phyloP scores from a whole-genome alignment of 306 rosid genomes.

The Albizia julibrissin region DNA sequence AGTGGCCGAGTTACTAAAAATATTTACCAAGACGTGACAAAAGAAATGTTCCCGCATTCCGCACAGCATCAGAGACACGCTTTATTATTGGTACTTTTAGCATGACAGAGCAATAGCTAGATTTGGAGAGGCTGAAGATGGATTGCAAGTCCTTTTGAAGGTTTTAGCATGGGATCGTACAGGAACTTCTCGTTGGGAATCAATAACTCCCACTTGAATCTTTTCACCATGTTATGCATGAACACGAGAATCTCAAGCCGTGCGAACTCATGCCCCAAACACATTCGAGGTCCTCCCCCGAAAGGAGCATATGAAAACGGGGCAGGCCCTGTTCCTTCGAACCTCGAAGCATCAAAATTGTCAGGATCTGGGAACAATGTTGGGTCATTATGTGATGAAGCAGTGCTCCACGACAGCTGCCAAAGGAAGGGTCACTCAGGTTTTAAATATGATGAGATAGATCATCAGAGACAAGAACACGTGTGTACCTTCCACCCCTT shows the following conservation, averaged over 20 bases:
- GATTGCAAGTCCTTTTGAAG: slow-evolving; percentile 45
- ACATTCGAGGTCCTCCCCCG: slow-evolving; percentile 65
- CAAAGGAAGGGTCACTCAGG: neutral
- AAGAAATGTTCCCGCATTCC: neutral
- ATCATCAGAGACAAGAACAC: too few relatives aligned
- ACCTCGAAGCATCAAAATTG: slow-evolving; percentile 55
- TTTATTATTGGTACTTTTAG: neutral
- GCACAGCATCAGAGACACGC: neutral
- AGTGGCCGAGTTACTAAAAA: neutral
- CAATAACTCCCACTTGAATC: slow-evolving; percentile 53
- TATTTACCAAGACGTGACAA: neutral
- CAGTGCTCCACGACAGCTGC: slow-evolving; percentile 50
- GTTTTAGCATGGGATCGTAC: slow-evolving; percentile 53
- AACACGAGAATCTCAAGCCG: slow-evolving; percentile 51
- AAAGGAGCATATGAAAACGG: slow-evolving; percentile 54
- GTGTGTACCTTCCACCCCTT: slow-evolving; percentile 60
- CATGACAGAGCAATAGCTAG: slow-evolving; percentile 1
- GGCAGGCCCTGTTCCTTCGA: slow-evolving; percentile 47
- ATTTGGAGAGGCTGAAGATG: slow-evolving; percentile 38
- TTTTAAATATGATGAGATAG: neutral
- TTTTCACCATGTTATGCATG: slow-evolving; percentile 48
- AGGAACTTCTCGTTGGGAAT: slow-evolving; percentile 42
- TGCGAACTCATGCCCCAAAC: slow-evolving; percentile 62
- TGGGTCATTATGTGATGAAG: slow-evolving; percentile 50
- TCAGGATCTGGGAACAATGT: slow-evolving; percentile 42